Conservation (phyloP, 1,284 basidiomycete species). For the Ceratobasidium papillatum region DNA sequence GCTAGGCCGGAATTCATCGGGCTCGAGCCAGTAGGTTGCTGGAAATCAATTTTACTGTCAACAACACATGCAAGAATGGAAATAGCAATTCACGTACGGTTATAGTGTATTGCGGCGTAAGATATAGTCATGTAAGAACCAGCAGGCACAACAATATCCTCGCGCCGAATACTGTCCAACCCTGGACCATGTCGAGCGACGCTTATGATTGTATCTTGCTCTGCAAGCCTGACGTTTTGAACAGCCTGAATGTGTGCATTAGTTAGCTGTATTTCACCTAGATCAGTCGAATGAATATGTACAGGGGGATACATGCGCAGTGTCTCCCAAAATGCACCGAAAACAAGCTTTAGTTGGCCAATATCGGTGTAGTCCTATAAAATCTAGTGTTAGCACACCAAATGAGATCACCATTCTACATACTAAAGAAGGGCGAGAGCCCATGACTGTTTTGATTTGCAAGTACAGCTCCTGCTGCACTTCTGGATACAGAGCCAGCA, state of each 20-base stretch:
- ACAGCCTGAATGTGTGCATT: neutral
- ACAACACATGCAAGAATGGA: too few relatives aligned
- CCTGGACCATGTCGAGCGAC: neutral
- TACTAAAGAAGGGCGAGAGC: neutral
- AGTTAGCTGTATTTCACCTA: neutral
- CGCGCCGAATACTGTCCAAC: neutral
- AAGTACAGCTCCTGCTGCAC: conserved; percentile 24
- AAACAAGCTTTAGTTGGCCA: conserved; percentile 9
- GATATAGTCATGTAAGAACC: neutral
- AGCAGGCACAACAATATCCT: conserved; percentile 1
- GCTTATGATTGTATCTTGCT: neutral
- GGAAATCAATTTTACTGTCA: neutral
- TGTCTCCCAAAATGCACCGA: conserved; percentile 19
- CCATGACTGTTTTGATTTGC: conserved; percentile 24
- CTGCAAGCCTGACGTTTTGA: neutral
- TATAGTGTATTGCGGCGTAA: conserved; percentile 2
- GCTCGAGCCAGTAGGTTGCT: conserved; percentile 42
- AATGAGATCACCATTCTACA: too few relatives aligned
- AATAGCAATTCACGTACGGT: neutral
- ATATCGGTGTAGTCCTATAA: conserved; percentile 28
- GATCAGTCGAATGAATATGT: neutral
- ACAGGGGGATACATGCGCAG: conserved; percentile 36
- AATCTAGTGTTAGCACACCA: too few relatives aligned
- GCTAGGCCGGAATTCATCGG: conserved; percentile 39
- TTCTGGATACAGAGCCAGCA: conserved; percentile 23